Evolutionary conservation across 805 yeast genomes (phyloP), one percentile per base, ranked within the genome.

Genomic region (Pichia sporocuriosa): DNA sequence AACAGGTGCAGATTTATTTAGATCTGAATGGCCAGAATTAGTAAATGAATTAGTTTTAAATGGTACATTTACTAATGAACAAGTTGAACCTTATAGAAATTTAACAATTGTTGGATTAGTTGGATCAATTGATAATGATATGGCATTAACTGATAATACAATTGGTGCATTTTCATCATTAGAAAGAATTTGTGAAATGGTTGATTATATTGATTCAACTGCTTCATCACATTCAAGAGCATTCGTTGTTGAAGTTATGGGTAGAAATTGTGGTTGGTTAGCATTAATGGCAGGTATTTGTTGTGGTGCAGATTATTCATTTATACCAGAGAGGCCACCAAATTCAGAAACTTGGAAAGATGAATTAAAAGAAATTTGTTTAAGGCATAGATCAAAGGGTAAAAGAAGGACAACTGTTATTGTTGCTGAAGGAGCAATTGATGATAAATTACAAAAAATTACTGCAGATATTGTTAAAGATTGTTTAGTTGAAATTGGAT

Each of bases 211-310:
- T 52, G 97, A 89, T 63, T 96, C 97, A 39, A 93, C 98, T 28
- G 98, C 98, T 15, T 78, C 84, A 52, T 90, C 97, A 3, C 98
- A 93, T 63, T 86, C 96, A 12, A 78, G 98, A 58, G 98, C 98
- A 7, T 93, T 93, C 62, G 96, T 93, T 33, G 84, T 93, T 45
- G 98, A 93, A 63, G 98, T 93, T 31, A 93, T 93, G 98, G 98
- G 98, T 48, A 79, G 98, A 59, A 97, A 93, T 63, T 93, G 98
- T 72, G 98, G 98, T 49, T 93, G 98, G 98, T 75, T 93, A 54
- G 97, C 94, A 2, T 69, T 93, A 53, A 89, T 88, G 93, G 94
- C 98, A 4, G 98, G 97, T 58, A 81, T 90, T 47, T 88, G 97
- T 33, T 86, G 97, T 23, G 84, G 93, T 55, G 97, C 98, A 3